Base-by-base conservation (phyloP, 2,329 filamentous ascomycete species). In the Sphaerostilbella broomeana region DNA sequence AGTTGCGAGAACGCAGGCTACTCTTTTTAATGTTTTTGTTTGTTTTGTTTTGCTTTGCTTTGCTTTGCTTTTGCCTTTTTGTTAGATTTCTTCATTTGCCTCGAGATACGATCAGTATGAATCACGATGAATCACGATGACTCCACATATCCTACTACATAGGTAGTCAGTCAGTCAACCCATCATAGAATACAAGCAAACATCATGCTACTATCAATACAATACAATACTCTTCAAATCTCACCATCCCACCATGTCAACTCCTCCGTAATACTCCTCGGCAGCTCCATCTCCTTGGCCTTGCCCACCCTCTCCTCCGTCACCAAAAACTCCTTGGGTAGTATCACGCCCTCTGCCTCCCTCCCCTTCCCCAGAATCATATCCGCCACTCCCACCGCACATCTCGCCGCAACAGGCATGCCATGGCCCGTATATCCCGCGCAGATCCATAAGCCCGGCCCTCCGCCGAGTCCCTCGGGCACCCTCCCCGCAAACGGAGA, bases 391-490 rank as follows among this genome's bases (percentile, higher is more conserved):
- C 77, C 77, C 43, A 78, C 74, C 2, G 73, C 84, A 49, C 75
- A 79, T 27, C 86, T 62, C 46, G 79, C 79, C 12, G 81, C 77
- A 50, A 81, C 79, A 15, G 84, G 82, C 83, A 88, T 87, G 0
- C 85, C 85, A 57, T 89, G 84, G 0, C 79, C 81, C 5, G 80
- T 82, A 52, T 82, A 86, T 3, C 79, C 83, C 3, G 71, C 81
- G 45, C 72, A 73, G 10, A 86, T 47, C 65, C 70, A 86, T 38
- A 86, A 48, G 0, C 79, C 38, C 4, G 29, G 58, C 13, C 60
- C 65, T n/a, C 70, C 76, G 5, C 72, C 61, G 17, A 72, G 48
- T 5, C 56, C 51, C 24, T 60, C 61, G 1, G 79, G 78, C n/a
- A 88, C 73, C 8, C 63, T 60, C 0, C 84, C 85, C 2, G 89